A percentile compares a stretch with the other conserved stretches of the same genome.
phyloP scores from a whole-genome alignment of 2,329 filamentous ascomycete species.

The Fusarium dlaminii region DNA sequence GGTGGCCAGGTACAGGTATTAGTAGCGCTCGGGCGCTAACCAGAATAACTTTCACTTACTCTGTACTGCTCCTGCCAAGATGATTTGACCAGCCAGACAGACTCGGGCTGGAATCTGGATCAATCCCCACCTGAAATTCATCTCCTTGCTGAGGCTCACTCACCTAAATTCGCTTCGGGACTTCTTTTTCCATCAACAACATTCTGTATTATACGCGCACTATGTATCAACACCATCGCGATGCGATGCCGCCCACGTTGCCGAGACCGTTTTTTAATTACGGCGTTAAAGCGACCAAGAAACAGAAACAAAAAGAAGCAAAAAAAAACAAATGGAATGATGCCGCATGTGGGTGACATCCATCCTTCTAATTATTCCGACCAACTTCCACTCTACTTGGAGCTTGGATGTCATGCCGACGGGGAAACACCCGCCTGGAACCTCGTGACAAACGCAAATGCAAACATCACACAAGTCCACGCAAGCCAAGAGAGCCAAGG shows the following conservation, averaged over 20 bases:
- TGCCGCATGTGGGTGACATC: background rate
- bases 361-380: slow-evolving; percentile 3
- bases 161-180: background rate
- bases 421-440: background rate
- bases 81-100: background rate
- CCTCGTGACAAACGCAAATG: slow-evolving; percentile 9
- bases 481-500: slow-evolving; percentile 25
- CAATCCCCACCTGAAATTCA: background rate
- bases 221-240: slow-evolving; percentile 3
- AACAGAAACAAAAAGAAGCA: background rate
- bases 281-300: background rate
- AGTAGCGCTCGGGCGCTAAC: slow-evolving; percentile 8
- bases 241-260: slow-evolving; percentile 8
- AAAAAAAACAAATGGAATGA: background rate
- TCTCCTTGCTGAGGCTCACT: slow-evolving; percentile 3
- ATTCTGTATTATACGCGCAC: slow-evolving; percentile 18
- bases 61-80: background rate
- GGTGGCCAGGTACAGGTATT: slow-evolving; percentile 6
- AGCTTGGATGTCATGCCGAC: background rate
- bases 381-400: background rate
- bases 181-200: slow-evolving; percentile 37
- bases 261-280: slow-evolving; percentile 10
- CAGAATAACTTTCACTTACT: background rate
- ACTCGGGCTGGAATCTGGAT: background rate
- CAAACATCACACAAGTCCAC: background rate